These are phyloP conservation scores for Vickermania ingenoplastis DNA, from an alignment of 208 protist genomes.

Conservation along the genomic window DNA sequence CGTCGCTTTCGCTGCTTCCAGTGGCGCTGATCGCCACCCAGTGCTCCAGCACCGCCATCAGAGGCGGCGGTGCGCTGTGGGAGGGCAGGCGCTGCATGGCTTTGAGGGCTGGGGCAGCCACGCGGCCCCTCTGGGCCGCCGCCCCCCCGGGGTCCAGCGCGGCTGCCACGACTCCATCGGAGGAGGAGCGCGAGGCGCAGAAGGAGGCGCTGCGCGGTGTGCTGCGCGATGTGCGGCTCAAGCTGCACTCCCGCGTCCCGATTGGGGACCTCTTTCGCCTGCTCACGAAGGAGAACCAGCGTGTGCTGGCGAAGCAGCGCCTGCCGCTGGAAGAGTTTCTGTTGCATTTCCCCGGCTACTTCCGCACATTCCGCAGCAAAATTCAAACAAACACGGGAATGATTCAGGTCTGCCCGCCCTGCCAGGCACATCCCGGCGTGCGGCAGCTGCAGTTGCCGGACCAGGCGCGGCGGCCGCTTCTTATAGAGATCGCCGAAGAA, in stretches of 20 bases:
- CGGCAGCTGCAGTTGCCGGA: slow-evolving; percentile 8
- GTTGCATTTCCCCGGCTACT: slow-evolving; percentile 41
- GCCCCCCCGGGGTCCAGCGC: neutral
- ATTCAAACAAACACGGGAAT: neutral
- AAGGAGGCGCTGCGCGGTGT: slow-evolving; percentile 4
- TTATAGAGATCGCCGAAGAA: slow-evolving; percentile 2
- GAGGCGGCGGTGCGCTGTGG: too few species aligned
- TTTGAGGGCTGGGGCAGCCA: too few species aligned
- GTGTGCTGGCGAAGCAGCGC: slow-evolving; percentile 23
- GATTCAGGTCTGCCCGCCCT: neutral
- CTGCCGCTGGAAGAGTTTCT: slow-evolving; percentile 49
- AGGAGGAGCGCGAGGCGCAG: neutral
- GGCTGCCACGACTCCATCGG: neutral
- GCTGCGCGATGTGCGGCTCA: slow-evolving; percentile 16
- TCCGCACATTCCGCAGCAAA: slow-evolving; percentile 17
- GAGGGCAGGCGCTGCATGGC: too few species aligned
- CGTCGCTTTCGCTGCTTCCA: too few species aligned
- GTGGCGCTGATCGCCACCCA: too few species aligned
- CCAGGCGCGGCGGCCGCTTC: slow-evolving; percentile 1
- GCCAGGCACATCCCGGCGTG: slow-evolving; percentile 5
- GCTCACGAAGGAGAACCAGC: slow-evolving; percentile 21
- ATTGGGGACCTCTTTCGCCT: slow-evolving; percentile 34
- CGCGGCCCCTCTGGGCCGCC: too few species aligned
- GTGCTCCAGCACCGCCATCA: too few species aligned
- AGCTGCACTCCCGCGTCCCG: slow-evolving; percentile 13